Base-by-base conservation (phyloP, 208 protist species). In the Tritrichomonas musculus region DNA sequence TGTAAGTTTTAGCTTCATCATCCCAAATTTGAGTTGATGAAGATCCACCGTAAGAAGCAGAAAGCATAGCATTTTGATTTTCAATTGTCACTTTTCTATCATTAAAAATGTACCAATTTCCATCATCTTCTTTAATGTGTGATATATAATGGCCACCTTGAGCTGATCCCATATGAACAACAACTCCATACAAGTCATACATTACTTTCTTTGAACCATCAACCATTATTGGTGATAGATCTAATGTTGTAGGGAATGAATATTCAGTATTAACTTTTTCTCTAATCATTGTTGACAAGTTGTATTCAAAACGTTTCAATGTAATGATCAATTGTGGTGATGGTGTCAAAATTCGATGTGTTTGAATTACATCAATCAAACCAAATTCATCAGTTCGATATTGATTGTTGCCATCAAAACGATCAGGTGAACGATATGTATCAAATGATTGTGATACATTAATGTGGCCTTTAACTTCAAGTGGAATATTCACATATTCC, bases 61-160 rank as follows among this genome's bases (percentile, higher is more conserved):
- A 27, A 41, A 36, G 33, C 20, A 88, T 50, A 33, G 13, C 44
- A 53, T 88, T 88, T 57, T 39, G 5, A 2, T 0, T 39, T 8
- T 17, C 77, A 39, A 11, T 11, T 60, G 77, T 88, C 0, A 88
- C 77, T 20, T 49, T 57, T 57, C 57, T 49, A 57, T 88, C 77
- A 57, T 88, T 88, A n/a, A 20, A 88, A 0, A 53, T 39, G 0
- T 49, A 27, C 77, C 77, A 88, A n/a, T 88, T 39, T 57, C n/a
- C 39, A 13, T 92, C 27, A n/a, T 41, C 20, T 55, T 94, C 95
- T 93, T 95, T 94, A n/a, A 96, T 95, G 73, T 96, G 95, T 39
- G 96, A 96, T 39, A 96, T 96, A 92, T 97, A 97, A 60, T 97
- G 96, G 17, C 96, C 96, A 20, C 50, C 93, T 25, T 97, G 94